Base-by-base conservation (phyloP, 441 rosid genomes). In the Flueggea neowawraea region DNA sequence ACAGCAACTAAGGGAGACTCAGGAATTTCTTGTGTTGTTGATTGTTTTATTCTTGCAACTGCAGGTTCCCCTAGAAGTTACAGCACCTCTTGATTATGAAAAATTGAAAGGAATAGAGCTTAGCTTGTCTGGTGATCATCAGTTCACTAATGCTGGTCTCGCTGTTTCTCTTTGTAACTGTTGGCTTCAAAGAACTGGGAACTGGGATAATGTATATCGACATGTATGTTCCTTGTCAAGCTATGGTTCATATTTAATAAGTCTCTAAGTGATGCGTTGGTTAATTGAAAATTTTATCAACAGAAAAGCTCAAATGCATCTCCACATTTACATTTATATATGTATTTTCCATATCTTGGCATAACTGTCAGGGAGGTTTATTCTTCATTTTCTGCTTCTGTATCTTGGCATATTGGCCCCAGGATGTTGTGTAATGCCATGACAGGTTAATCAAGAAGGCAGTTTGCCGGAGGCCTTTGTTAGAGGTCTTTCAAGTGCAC, bases 401-500 rank as follows among this genome's bases (percentile, higher is more conserved):
- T 36, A 36, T 36, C 7, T 8, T 36, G 41, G 7, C 41, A 36
- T 36, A 36, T 64, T 68, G 22, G 65, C 41, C 28, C 41, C 52
- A 12, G 43, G 32, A 61, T 43, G 58, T 63, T 58, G 43, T 66
- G 44, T 45, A 57, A 48, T 73, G 63, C 16, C 41, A 14, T 52
- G 33, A 54, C 75, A 84, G 93, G 83, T 69, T 63, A 67, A 61
- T 36, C 32, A 61, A 59, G 82, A 68, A 54, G 64, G 62, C 60
- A 75, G 75, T 52, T 72, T 91, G 63, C 91, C 96, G 0, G 73
- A 60, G 57, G 82, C 84, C 14, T 88, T 91, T 74, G 60, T 63
- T 36, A 86, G 89, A 74, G 97, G 97, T 78, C 94, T 91, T 71
- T 84, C 90, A 69, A 86, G 81, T 1, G 94, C 97, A 8, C 83